Evolutionary conservation across 2,329 filamentous ascomycete genomes (phyloP).

Genomic region (Lanzia echinophila): DNA sequence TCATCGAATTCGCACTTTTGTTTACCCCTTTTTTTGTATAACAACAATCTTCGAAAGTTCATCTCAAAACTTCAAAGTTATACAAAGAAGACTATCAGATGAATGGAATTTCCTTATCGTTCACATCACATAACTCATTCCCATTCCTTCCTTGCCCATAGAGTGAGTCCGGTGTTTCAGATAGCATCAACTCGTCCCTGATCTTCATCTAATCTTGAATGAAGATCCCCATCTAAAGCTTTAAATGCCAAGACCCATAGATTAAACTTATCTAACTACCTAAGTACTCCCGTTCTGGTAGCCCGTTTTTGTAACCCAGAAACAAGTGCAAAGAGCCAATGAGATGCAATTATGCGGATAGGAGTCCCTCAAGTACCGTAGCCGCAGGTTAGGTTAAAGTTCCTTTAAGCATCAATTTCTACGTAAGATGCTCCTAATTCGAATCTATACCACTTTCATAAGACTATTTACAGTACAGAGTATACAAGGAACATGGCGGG

Average conservation of each 20-base stretch:
- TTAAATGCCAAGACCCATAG: slow-evolving; percentile 8
- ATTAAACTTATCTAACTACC: slow-evolving; percentile 1
- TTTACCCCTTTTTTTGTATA: neutral
- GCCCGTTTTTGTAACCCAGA: too few relatives aligned
- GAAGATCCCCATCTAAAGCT: slow-evolving; percentile 8
- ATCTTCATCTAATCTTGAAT: slow-evolving; percentile 10
- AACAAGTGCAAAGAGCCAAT: neutral
- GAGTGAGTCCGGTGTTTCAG: neutral
- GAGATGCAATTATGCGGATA: too few relatives aligned
- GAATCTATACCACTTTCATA: neutral
- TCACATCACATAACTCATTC: neutral
- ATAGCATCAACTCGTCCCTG: neutral
- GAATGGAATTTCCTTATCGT: too few relatives aligned
- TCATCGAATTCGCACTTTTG: too few relatives aligned
- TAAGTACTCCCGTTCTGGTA: neutral
- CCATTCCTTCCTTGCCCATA: neutral
- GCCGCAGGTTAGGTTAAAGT: neutral
- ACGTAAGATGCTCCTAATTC: neutral
- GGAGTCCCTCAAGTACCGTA: neutral
- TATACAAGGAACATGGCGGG: too few relatives aligned
- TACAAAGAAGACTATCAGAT: neutral
- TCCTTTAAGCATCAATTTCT: neutral
- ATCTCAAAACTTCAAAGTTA: neutral
- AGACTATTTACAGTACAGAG: too few relatives aligned
- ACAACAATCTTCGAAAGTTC: neutral